Evolutionary conservation across 2,329 filamentous ascomycete species (phyloP).

Genomic region (Diaporthe amygdali): DNA sequence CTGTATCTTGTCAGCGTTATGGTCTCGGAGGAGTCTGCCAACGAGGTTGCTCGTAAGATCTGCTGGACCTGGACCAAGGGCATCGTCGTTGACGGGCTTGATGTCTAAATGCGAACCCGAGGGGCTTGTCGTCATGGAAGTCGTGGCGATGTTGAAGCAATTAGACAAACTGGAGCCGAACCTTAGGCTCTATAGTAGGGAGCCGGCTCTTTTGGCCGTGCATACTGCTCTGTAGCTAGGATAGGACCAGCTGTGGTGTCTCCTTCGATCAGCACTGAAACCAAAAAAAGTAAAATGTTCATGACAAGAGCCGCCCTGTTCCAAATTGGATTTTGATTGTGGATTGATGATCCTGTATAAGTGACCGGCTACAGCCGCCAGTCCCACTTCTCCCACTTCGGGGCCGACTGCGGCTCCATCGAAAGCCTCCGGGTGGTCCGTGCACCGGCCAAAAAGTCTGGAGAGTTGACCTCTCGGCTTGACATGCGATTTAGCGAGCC

Average conservation of each 20-base stretch:
- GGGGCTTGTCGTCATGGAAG: not conserved
- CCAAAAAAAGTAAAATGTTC: conserved; percentile 10
- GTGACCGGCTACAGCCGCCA: conserved; percentile 12
- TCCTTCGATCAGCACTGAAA: conserved; percentile 13
- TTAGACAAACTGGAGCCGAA: not conserved
- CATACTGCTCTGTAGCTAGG: conserved; percentile 6
- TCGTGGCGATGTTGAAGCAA: not conserved
- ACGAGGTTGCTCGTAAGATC: conserved; percentile 75
- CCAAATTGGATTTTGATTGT: not conserved
- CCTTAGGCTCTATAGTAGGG: not conserved
- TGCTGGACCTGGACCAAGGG: conserved; percentile 89
- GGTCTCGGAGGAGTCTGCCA: conserved; percentile 77
- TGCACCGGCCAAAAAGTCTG: conserved; percentile 22
- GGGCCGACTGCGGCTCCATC: conserved; percentile 14
- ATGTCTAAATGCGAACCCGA: conserved; percentile 62
- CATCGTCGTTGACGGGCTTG: conserved; percentile 81
- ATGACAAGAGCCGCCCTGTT: not conserved
- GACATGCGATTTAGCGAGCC: not conserved
- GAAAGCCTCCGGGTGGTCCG: not conserved
- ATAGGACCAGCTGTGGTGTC: conserved; percentile 15
- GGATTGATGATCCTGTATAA: conserved; percentile 4
- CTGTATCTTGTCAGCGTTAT: conserved; percentile 86
- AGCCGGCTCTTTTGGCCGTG: not conserved
- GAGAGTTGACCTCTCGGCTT: conserved; percentile 2
- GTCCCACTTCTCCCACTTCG: conserved; percentile 7